Base-by-base conservation (phyloP, 805 yeast species). In the Myxozyma kluyveri region DNA sequence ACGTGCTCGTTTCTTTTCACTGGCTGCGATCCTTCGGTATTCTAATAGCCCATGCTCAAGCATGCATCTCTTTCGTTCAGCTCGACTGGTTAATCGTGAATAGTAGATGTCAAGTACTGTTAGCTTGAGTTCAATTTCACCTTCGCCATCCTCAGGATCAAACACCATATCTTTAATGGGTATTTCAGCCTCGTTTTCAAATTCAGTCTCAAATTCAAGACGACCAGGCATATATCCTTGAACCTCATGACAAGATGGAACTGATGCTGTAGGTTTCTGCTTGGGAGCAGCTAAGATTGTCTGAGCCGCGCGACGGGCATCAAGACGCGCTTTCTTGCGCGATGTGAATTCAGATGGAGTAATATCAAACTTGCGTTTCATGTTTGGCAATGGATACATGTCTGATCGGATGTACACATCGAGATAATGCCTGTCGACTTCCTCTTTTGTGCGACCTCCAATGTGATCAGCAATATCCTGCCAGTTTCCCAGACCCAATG, bases 181-280 rank as follows among this genome's bases (percentile, higher is more conserved):
- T 50, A 84, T 76, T 69, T 93, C 99, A 0, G 99, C 98, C 50
- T 93, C 99, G 63, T 93, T 93, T 67, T 93, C 99, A 36, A 86
- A 89, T 67, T 93, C 99, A 53, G 84, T 88, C 64, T 93, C 99
- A 68, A 93, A 93, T 68, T 93, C 99, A 56, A 93, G 73, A 64
- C 99, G 81, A 39, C 98, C 99, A 36, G 99, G 99, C 99, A 93
- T 93, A 67, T 83, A 93, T 2, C 96, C 97, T 68, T 93, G 98
- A 56, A 93, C 81, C 64, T 95, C 98, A 65, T 95, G 97, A 71
- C 98, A 90, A 51, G 93, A 77, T 0, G 99, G 99, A 4, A 86
- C 91, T 4, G 97, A 88, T 0, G 96, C 90, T 42, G 86, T 82
- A 3, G 95, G 88, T 66, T 91, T 93, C 55, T 83, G 81, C 47